Conservation (phyloP, 768 basidiomycete species). For the Boletus vinaceobasis region DNA sequence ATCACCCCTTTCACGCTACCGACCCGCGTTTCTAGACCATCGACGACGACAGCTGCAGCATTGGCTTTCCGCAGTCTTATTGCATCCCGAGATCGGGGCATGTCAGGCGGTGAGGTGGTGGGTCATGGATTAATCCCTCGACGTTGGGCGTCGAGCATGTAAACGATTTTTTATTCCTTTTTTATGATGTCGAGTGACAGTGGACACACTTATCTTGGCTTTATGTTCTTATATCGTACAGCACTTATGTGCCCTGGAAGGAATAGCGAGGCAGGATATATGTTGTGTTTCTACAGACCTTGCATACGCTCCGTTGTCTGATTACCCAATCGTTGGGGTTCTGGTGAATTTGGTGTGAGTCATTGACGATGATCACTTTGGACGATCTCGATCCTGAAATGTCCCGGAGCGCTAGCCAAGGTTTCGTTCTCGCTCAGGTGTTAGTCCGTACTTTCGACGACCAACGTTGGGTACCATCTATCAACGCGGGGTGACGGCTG, state of each 20-base stretch:
- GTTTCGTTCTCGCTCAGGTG: neutral
- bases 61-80: slow-evolving; percentile 60
- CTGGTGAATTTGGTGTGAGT: neutral
- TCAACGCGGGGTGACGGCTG: too few relatives aligned
- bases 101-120: slow-evolving; percentile 57
- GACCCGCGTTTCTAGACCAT: slow-evolving; percentile 64
- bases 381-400: too few relatives aligned
- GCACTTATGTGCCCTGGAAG: neutral
- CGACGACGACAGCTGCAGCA: slow-evolving; percentile 58
- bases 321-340: neutral
- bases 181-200: slow-evolving; percentile 1
- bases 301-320: neutral
- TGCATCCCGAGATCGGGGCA: slow-evolving; percentile 70
- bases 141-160: too few relatives aligned
- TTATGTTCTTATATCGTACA: neutral
- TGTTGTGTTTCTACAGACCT: neutral
- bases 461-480: too few relatives aligned
- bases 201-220: neutral
- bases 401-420: neutral
- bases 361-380: too few relatives aligned
- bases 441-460: neutral
- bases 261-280: neutral
- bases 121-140: slow-evolving; percentile 45
- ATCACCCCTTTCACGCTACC: slow-evolving; percentile 61
- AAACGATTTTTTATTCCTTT: slow-evolving; percentile 7